Evolutionary conservation across 164 flowering plant genomes (phyloP), one percentile per base, ranked within the genome.

Genomic region (Kingdonia uniflora): DNA sequence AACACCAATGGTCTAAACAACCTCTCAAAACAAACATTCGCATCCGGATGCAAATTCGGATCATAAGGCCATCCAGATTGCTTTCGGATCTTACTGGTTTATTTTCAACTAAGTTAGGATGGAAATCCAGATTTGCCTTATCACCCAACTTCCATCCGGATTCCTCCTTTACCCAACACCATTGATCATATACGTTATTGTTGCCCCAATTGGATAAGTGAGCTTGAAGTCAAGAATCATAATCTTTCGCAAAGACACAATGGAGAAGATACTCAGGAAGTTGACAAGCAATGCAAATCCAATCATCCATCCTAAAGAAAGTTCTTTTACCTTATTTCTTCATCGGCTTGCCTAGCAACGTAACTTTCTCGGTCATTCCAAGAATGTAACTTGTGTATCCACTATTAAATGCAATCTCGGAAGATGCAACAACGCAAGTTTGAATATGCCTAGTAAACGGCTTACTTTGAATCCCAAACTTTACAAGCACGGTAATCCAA

Each of bases 151-250:
- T n/a, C n/a, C n/a, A n/a, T n/a, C n/a, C n/a, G n/a, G n/a, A n/a
- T n/a, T n/a, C n/a, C n/a, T n/a, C n/a, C n/a, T n/a, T n/a, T n/a
- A n/a, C n/a, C n/a, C n/a, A n/a, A n/a, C n/a, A n/a, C 84, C 68
- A 69, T 81, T 81, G 72, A 81, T 79, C 20, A 81, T 77, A 53
- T 68, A 65, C 39, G 84, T 84, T 56, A 83, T 80, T 1, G 83
- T 83, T n/a, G 80, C 76, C 3, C 85, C 85, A 60, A 85, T 78
- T 5, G 88, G 85, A 55, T 76, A 82, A 0, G 69, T 76, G 58
- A 82, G 62, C 56, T 76, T 78, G 68, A 70, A 82, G 67, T 82
- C 80, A 13, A 78, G 29, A 29, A 82, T 59, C 89, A 82, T 80
- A 23, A 80, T 78, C 81, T 77, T 78, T 46, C 84, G 58, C 0